Base-by-base conservation (phyloP, 169 alveolate species). In the Neospora caninum region DNA sequence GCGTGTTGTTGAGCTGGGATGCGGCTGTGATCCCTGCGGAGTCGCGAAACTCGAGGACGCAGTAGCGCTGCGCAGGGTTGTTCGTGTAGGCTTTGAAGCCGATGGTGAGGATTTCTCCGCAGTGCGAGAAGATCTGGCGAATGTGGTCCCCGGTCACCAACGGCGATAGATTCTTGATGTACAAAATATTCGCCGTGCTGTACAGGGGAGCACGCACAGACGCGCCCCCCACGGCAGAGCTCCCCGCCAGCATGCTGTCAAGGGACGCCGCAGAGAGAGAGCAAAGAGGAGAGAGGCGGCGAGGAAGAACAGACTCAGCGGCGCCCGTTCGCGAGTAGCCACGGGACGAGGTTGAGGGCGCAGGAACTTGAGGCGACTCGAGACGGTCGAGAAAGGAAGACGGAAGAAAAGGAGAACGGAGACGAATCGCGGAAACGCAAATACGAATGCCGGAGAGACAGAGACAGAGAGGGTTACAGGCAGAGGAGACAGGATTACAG, bases 21-120 rank as follows among this genome's bases (percentile, higher is more conserved):
- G 92, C 92, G 2, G 92, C 92, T 1, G 92, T 88, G 20, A 88
- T 41, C n/a, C 92, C 92, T 0, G 92, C 92, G 22, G 82, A 49
- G 84, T 88, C 92, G 39, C 20, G 13, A 39, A 88, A 88, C 84
- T 88, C 92, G 1, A 88, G 64, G 7, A 45, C 92, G 92, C 92
- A 88, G 41, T 88, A 88, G n/a, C 92, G 92, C 34, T 70, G 82
- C 29, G 80, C 39, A 0, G 92, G 84, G 42, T 73, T 73, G 84
- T 73, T 73, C 27, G 20, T 13, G 84, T 73, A 73, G 25, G 84
- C 84, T 43, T 88, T 88, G 42, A 88, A 88, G 80, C 43, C 92
- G 39, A 88, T 53, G 42, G 42, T 69, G 18, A 88, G 84, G 20
- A 88, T 39, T 45, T 88, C 92, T 0, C 82, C 82, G 42, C 92